Base-by-base conservation (phyloP, 805 yeast genomes). In the Wickerhamiella sorbophila region DNA sequence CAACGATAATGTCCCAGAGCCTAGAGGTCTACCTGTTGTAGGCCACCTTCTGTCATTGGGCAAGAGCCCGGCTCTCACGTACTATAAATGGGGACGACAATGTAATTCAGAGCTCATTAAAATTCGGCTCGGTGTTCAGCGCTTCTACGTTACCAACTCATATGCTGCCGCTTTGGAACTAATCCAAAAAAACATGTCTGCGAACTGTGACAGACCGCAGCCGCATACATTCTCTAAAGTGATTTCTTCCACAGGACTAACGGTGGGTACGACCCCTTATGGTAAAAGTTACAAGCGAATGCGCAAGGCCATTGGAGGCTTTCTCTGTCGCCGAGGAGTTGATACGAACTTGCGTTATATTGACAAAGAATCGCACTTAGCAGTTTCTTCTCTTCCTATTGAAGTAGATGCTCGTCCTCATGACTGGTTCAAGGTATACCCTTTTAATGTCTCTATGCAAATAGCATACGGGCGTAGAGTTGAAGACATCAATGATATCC, bases 191-290 rank as follows among this genome's bases (percentile, higher is more conserved):
- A 60, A 61, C 45, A 57, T 73, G 0, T 54, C 62, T 34, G 67
- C 72, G 2, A 70, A 70, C 45, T 74, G 72, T 52, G 77, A 83
- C 2, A 62, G 84, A 37, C 84, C 84, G 0, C 54, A 64, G 10
- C 58, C 66, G 39, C 69, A 67, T 52, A 74, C 79, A 1, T 77
- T 77, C 56, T 83, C 77, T 55, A 58, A 62, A n/a, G 61, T 76
- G 2, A 66, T 77, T 2, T 74, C 82, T 39, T 31, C 42, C 3
- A 15, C 22, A 6, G 42, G 36, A 3, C 17, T 39, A 2, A 39
- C 42, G 5, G 42, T 39, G 16, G 42, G 42, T 3, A 24, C 42
- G 4, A 39, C 33, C 6, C 42, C 42, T 3, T 39, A 20, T 17
- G 35, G 37, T 4, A 4, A 10, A 5, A 22, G 37, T 33, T 39